A percentile compares a stretch with the other conserved stretches of the same genome.
Evolutionary conservation across 192 early-diverging fungal species (phyloP).

Genomic region (Entomortierella beljakovae): DNA sequence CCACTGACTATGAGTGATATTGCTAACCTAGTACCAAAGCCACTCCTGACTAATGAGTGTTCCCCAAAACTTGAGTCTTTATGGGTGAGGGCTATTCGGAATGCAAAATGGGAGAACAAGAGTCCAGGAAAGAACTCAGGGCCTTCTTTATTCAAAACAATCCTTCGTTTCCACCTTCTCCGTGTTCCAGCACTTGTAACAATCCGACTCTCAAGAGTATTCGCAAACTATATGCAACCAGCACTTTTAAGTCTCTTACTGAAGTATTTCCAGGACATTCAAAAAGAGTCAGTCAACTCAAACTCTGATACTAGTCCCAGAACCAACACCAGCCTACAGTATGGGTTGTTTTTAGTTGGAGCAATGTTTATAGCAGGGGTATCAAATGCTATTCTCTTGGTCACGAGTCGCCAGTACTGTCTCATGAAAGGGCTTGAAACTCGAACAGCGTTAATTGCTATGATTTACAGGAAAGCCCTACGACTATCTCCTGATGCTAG

Average conservation of each 20-base stretch:
- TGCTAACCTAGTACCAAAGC: slow-evolving; percentile 8
- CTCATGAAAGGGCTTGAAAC: slow-evolving; percentile 52
- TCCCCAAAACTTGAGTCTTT: neutral
- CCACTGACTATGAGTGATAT: slow-evolving; percentile 10
- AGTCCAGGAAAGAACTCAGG: neutral
- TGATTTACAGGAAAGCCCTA: slow-evolving; percentile 68
- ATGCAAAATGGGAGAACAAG: neutral
- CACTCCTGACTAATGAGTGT: neutral
- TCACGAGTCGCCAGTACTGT: slow-evolving; percentile 50
- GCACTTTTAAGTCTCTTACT: slow-evolving; percentile 24
- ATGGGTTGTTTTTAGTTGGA: slow-evolving; percentile 57
- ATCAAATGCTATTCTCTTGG: slow-evolving; percentile 45
- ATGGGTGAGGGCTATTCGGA: neutral
- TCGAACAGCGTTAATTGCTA: slow-evolving; percentile 59
- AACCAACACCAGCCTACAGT: slow-evolving; percentile 31
- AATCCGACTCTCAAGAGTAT: neutral
- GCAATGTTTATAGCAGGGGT: slow-evolving; percentile 59
- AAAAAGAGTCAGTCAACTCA: neutral
- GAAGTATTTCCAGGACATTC: slow-evolving; percentile 29
- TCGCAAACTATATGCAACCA: slow-evolving; percentile 6
- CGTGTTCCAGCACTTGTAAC: slow-evolving; percentile 1
- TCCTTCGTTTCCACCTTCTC: neutral
- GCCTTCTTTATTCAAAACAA: slow-evolving; percentile 6
- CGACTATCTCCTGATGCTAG: slow-evolving; percentile 55
- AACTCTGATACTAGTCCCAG: neutral